Evolutionary conservation across 148 eudicot species (phyloP), one percentile per base, ranked within the genome.

Genomic region (Dysphania ambrosioides): DNA sequence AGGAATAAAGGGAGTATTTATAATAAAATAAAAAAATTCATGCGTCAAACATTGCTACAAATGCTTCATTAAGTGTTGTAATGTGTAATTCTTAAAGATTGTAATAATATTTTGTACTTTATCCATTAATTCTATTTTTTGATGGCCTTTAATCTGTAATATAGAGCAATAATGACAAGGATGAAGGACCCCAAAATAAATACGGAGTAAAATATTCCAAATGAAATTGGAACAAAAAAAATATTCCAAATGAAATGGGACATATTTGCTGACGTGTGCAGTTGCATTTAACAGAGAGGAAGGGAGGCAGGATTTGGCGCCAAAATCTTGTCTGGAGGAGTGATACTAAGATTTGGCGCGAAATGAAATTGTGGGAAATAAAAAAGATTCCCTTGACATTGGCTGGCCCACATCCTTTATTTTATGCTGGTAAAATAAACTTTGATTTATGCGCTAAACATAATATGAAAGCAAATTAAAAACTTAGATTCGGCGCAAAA

Each of bases 371-470:
- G 11, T 35, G 15, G 53, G 19, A 71, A 61, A 51, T n/a, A n/a
- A n/a, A n/a, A 78, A 78, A 79, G 77, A 79, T 67, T 79, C 77
- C 77, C 0, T 77, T 73, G 44, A 19, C 29, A 64, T 29, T 62
- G 75, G 80, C n/a, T n/a, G 66, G 44, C 42, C 35, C 32, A 34
- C 29, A 41, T 41, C 67, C 67, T 72, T 59, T 53, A 71, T n/a
- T n/a, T 36, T 29, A 58, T 27, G 40, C 29, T 73, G 53, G 81
- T 55, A 64, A 63, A 68, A 71, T n/a, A 2, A 3, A 36, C 75
- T 21, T 78, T 70, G 84, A 78, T 74, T 78, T 74, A 11, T 72
- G 85, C 65, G 82, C 72, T 79, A 74, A 60, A 42, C n/a, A 16
- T 24, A 29, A 13, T 8, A 40, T 24, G 38, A 31, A 70, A 77